Evolutionary conservation across 495 filamentous ascomycete genomes (phyloP), one percentile per base, ranked within the genome.

Genomic region (Staphylotrichum tortipilum): DNA sequence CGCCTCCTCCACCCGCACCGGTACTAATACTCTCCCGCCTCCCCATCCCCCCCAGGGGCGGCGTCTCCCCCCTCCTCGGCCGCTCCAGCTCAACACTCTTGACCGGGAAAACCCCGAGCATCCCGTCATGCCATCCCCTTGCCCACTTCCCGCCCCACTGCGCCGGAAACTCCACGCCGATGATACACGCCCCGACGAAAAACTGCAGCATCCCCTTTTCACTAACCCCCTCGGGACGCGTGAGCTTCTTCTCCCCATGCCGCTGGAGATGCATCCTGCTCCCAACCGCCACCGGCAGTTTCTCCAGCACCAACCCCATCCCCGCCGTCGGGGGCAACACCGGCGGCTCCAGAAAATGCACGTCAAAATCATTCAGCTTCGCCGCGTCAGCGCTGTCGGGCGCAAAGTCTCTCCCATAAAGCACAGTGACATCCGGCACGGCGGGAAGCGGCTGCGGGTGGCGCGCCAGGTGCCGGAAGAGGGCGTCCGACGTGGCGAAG

Each of bases 61-160:
- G 8, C 11, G 67, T 49, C 31, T 71, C 64, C 38, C 55, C 52
- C 36, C 57, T 63, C 4, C 56, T 50, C 33, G 74, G 74, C 26
- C 55, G 49, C 21, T 70, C 59, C 24, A 75, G 55, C 29, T 69
- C 65, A 39, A 60, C 45, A 17, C 17, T 12, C 34, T 37, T 37
- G 34, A 17, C 34, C 33, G 72, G 72, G 45, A 76, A 70, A 15
- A 62, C 60, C 1, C 65, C 73, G 26, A 59, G 50, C 9, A 57
- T 56, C 3, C 69, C 66, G 39, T 76, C 72, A 22, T 72, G 70
- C 66, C 73, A 76, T 7, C 71, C 72, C 9, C 68, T 54, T 15
- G 63, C 68, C 72, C 73, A 77, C 49, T 70, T 61, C n/a, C 74
- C 74, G 3, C 57, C 52, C 44, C 72, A 76, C 37, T 58, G 51